Evolutionary conservation across 768 basidiomycete species (phyloP), one percentile per base, ranked within the genome.

Genomic region (Kwoniella newhampshirensis): DNA sequence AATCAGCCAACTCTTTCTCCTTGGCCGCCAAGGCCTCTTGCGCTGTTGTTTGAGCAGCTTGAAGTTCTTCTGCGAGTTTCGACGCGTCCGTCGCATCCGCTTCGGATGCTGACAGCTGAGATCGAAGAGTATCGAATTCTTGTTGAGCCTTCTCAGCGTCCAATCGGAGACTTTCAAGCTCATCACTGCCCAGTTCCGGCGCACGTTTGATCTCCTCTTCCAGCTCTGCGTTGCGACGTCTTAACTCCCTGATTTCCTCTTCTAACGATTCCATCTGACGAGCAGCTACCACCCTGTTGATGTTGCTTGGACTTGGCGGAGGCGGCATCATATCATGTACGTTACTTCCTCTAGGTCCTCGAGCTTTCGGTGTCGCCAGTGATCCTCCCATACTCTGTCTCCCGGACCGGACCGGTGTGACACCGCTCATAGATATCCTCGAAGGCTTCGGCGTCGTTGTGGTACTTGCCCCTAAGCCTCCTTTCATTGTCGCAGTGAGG

Each of bases 161-260:
- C 26, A 58, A 51, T n/a, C 54, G 60, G n/a, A 65, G 47, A n/a
- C 63, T 71, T 54, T 80, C 80, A 48, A 76, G 75, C 54, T 81
- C 80, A 45, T 83, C 81, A 26, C 73, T 51, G 13, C 72, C 67
- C 46, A 79, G 77, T n/a, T 73, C 64, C 18, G 78, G 73, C 0
- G 78, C 76, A 20, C 79, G 79, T 78, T 81, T 36, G 74, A 72
- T 37, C 17, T 68, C 59, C 7, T 55, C 61, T 54, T 73, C 72
- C 23, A 73, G 58, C 20, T 74, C 71, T 15, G 66, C 64, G 55
- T 76, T 76, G 15, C 63, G 58, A 27, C 54, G 49, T 21, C 73
- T 82, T 26, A 91, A 77, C 20, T 85, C 81, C 47, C 80, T 79
- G 57, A 86, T 88, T 71, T 91, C 88, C 53, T 83, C 83, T 69